Evolutionary conservation across 805 yeast species (phyloP).

Genomic region (Zygosaccharomyces gambellarensis): DNA sequence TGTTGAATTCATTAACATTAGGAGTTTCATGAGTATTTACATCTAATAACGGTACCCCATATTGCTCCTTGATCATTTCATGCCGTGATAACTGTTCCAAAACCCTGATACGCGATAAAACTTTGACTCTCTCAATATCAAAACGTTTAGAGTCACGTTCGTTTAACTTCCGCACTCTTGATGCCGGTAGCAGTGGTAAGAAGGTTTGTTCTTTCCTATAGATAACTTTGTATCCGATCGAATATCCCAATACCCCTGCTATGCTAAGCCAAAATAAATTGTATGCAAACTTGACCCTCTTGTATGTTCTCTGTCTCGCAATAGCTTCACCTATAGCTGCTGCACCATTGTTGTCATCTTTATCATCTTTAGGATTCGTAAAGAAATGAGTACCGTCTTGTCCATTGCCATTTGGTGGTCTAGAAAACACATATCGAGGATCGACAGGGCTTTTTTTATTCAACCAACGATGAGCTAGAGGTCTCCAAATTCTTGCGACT

Average conservation of each 20-base stretch:
- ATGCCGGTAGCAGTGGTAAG: conserved; percentile 26
- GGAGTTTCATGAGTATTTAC: conserved; percentile 19
- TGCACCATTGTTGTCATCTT: conserved; percentile 3
- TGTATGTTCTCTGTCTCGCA: conserved; percentile 16
- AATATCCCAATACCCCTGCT: conserved; percentile 26
- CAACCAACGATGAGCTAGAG: conserved; percentile 3
- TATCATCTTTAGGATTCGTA: conserved; percentile 14
- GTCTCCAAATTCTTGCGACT: background rate
- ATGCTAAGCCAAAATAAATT: conserved; percentile 16
- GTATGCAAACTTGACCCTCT: conserved; percentile 15
- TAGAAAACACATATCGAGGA: conserved; percentile 22
- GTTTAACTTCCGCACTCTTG: conserved; percentile 23
- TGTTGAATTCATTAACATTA: conserved; percentile 18
- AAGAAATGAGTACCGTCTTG: conserved; percentile 27
- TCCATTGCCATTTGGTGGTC: conserved; percentile 16
- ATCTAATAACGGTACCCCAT: conserved; percentile 29
- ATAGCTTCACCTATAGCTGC: conserved; percentile 21
- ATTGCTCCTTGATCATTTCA: conserved; percentile 31
- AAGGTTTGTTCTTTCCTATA: conserved; percentile 25
- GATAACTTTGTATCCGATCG: conserved; percentile 27
- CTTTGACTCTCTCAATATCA: conserved; percentile 19
- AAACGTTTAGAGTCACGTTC: conserved; percentile 20
- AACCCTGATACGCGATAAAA: conserved; percentile 20
- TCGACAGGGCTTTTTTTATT: conserved; percentile 11
- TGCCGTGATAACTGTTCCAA: conserved; percentile 26